Percentiles rank a stretch among this genome's conserved stretches.
Evolutionary conservation across 23 red algal genomes (phyloP).

Genomic region (Pyropia yezoensis): DNA sequence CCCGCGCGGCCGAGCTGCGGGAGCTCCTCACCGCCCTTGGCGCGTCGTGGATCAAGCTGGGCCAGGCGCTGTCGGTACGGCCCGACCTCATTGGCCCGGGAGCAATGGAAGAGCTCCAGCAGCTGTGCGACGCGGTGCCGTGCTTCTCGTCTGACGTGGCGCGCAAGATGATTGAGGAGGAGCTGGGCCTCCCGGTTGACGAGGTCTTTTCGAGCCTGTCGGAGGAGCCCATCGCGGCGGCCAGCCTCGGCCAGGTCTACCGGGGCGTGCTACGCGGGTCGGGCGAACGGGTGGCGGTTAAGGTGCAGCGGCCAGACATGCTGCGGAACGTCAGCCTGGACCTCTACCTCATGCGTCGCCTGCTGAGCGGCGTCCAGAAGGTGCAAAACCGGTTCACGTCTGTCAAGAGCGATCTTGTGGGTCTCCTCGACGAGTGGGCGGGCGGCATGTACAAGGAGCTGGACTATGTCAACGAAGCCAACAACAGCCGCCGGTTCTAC

Average conservation of each 20-base stretch:
- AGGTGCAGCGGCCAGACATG: slow-evolving; percentile 96
- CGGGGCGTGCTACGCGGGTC: slow-evolving; percentile 33
- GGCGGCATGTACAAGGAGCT: slow-evolving; percentile 89
- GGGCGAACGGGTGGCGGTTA: slow-evolving; percentile 78
- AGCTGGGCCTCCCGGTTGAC: slow-evolving; percentile 48
- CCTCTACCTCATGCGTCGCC: slow-evolving; percentile 72
- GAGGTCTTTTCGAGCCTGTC: slow-evolving; percentile 66
- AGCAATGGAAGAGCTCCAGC: slow-evolving; percentile 86
- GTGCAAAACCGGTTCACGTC: slow-evolving; percentile 58
- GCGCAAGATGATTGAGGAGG: slow-evolving; percentile 76
- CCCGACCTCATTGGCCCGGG: slow-evolving; percentile 87
- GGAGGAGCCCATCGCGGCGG: slow-evolving; percentile 78
- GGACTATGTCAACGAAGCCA: slow-evolving; percentile 84
- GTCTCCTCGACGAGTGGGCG: slow-evolving; percentile 73
- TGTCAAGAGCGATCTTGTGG: slow-evolving; percentile 50
- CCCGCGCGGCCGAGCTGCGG: slow-evolving; percentile 62
- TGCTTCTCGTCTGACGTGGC: slow-evolving; percentile 66
- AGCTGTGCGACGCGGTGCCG: slow-evolving; percentile 83
- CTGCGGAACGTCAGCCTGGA: slow-evolving; percentile 78
- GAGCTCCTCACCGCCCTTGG: slow-evolving; percentile 70
- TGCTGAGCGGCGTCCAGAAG: slow-evolving; percentile 31
- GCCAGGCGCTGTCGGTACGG: slow-evolving; percentile 79
- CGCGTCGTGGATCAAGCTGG: slow-evolving; percentile 88
- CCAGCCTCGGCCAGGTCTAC: slow-evolving; percentile 89
- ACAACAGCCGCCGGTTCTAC: slow-evolving; percentile 69